These are phyloP conservation scores for Didymella sp. DNA, from an alignment of 2,329 filamentous ascomycete species.

Conservation along the genomic window DNA sequence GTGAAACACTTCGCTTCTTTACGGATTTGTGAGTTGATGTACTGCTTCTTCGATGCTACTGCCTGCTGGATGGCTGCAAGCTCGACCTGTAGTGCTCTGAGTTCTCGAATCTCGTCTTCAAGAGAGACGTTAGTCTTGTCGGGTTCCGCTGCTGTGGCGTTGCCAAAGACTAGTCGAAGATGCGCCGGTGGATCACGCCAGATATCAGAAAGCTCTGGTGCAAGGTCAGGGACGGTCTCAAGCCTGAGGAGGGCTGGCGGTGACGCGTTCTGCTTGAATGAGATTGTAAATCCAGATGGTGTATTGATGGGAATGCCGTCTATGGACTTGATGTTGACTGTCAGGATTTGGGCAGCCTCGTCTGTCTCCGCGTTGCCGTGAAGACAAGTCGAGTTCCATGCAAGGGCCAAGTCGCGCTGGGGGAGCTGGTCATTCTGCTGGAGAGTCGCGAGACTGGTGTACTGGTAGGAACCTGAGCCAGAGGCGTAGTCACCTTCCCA, in stretches of 20 bases:
- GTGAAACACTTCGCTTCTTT: slow-evolving; percentile 44
- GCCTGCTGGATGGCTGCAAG: slow-evolving; percentile 48
- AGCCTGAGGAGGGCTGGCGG: slow-evolving; percentile 49
- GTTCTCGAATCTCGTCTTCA: slow-evolving; percentile 52
- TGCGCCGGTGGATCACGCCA: slow-evolving; percentile 49
- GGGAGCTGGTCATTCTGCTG: slow-evolving; percentile 44
- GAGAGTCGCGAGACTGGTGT: slow-evolving; percentile 39
- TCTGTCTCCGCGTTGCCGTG: slow-evolving; percentile 37
- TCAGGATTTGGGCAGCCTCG: slow-evolving; percentile 48
- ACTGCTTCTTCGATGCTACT: slow-evolving; percentile 46
- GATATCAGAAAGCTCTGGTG: slow-evolving; percentile 38
- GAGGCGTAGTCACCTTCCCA: slow-evolving; percentile 49
- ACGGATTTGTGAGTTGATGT: slow-evolving; percentile 42
- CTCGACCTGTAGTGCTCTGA: slow-evolving; percentile 50
- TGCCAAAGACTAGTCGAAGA: slow-evolving; percentile 39
- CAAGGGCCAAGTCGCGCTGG: slow-evolving; percentile 48
- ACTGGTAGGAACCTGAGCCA: slow-evolving; percentile 41
- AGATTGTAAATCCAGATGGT: slow-evolving; percentile 50
- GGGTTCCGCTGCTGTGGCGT: slow-evolving; percentile 19
- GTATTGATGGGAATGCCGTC: slow-evolving; percentile 43
- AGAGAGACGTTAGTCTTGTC: slow-evolving; percentile 25
- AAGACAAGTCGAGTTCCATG: slow-evolving; percentile 51
- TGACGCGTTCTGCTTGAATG: slow-evolving; percentile 49
- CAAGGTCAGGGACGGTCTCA: slow-evolving; percentile 41
- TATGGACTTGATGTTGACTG: slow-evolving; percentile 50